Evolutionary conservation across 2,329 filamentous ascomycete genomes (phyloP).

Genomic region (Cadophora sp.): DNA sequence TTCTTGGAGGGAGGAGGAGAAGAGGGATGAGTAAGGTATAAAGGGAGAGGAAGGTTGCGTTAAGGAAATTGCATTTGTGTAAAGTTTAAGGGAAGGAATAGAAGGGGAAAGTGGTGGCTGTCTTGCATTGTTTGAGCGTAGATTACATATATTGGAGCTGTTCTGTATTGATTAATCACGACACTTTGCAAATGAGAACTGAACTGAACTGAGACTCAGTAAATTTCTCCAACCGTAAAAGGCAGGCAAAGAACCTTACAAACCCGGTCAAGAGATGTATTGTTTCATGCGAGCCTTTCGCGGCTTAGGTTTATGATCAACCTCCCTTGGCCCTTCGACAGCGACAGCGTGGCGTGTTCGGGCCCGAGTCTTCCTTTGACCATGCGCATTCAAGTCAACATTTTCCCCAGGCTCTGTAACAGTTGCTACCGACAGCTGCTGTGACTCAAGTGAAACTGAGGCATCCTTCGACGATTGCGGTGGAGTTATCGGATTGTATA

Average conservation of each 20-base stretch:
- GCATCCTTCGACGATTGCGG: conserved; percentile 23
- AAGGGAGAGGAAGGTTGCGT: no score
- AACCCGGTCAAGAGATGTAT: neutral
- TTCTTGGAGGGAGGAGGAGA: no score
- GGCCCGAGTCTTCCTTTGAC: conserved; percentile 28
- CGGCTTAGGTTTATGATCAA: conserved; percentile 21
- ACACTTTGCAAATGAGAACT: neutral
- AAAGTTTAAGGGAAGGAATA: no score
- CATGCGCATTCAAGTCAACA: conserved; percentile 26
- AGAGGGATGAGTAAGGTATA: no score
- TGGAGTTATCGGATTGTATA: conserved; percentile 23
- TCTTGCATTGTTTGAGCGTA: no score
- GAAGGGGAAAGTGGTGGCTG: no score
- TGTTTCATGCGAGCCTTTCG: conserved; percentile 19
- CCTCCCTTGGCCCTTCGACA: conserved; percentile 21
- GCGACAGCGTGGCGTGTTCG: conserved; percentile 15
- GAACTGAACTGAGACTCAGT: neutral
- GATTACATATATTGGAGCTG: neutral
- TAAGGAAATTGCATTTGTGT: no score
- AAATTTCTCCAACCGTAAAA: neutral
- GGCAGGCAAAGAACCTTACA: neutral
- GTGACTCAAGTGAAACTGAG: conserved; percentile 26
- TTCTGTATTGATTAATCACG: neutral
- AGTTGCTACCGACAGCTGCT: neutral
- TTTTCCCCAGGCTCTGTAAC: conserved; percentile 20